These are phyloP conservation scores for Echites panduratus DNA, from an alignment of 257 asterid species.

Conservation along the genomic window DNA sequence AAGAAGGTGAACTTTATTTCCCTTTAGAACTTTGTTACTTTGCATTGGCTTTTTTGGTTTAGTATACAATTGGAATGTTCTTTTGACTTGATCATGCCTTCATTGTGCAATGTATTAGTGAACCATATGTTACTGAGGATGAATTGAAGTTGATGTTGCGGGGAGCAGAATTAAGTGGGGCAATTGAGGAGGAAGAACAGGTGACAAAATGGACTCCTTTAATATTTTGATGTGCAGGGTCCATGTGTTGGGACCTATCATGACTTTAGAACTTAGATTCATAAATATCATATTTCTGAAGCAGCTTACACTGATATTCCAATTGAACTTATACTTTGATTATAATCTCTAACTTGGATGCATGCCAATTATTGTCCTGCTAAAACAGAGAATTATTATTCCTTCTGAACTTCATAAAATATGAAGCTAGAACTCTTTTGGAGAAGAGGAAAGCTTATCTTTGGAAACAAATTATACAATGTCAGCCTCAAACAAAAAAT, in stretches of 20 bases:
- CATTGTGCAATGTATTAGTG: constrained; percentile 43
- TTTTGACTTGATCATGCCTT: constrained; percentile 5
- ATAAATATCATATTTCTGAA: not conserved
- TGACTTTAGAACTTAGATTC: constrained; percentile 8
- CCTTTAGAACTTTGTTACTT: not conserved
- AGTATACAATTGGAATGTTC: not conserved
- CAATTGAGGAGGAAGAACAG: constrained; percentile 99
- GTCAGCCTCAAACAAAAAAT: too few relatives aligned
- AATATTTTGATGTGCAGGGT: not conserved
- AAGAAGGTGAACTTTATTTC: constrained; percentile 52
- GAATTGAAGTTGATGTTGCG: constrained; percentile 96
- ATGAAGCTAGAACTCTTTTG: not conserved
- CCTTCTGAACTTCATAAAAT: not conserved
- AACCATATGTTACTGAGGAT: constrained; percentile 96
- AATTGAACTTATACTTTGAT: not conserved
- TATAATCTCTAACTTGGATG: not conserved
- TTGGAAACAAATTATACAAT: not conserved
- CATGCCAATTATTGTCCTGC: not conserved
- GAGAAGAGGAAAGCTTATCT: not conserved
- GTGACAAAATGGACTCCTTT: constrained; percentile 23
- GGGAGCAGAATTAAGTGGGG: constrained; percentile 98
- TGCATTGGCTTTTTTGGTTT: not conserved
- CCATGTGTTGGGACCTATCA: not conserved
- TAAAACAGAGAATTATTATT: not conserved
- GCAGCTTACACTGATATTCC: not conserved